A percentile compares a stretch with the other conserved stretches of the same genome.
Conservation (phyloP, 768 basidiomycete species). For the Serendipita sp. region DNA sequence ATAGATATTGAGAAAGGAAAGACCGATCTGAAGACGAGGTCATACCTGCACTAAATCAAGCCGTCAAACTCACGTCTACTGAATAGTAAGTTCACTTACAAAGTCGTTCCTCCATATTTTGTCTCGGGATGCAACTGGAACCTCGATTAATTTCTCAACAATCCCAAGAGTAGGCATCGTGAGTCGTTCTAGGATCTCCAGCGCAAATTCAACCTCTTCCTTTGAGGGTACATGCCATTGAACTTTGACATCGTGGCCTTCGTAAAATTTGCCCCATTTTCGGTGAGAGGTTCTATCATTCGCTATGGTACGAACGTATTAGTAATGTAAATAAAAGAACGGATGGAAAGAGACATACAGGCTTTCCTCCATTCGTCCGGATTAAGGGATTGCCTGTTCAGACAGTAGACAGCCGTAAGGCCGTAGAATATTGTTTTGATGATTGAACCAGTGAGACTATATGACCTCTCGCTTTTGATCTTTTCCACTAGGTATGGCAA, state of each 20-base stretch:
- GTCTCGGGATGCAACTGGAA: slow-evolving; percentile 41
- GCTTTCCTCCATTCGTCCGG: slow-evolving; percentile 61
- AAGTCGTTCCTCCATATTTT: slow-evolving; percentile 59
- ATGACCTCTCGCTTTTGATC: slow-evolving; percentile 80
- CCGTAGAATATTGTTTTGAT: slow-evolving; percentile 63
- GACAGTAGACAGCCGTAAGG: slow-evolving; percentile 57
- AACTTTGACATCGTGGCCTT: slow-evolving; percentile 61
- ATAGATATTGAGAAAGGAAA: background rate
- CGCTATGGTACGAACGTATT: slow-evolving; percentile 24
- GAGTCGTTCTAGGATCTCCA: slow-evolving; percentile 63
- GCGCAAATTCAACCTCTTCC: slow-evolving; percentile 62
- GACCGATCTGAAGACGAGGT: background rate
- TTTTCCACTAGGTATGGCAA: slow-evolving; percentile 54
- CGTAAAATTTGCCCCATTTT: slow-evolving; percentile 70
- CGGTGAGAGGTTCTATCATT: slow-evolving; percentile 47
- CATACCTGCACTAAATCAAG: slow-evolving; percentile 44
- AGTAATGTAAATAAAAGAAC: slow-evolving; percentile 10
- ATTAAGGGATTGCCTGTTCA: slow-evolving; percentile 71
- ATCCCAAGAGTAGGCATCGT: slow-evolving; percentile 48
- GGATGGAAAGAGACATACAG: slow-evolving; percentile 30
- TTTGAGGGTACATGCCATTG: slow-evolving; percentile 73
- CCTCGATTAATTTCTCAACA: slow-evolving; percentile 46
- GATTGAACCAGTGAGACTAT: slow-evolving; percentile 61
- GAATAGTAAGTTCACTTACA: slow-evolving; percentile 8
- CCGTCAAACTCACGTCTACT: slow-evolving; percentile 18